Base-by-base conservation (phyloP, 2,329 filamentous ascomycete species). In the Hypoxylon sp. region DNA sequence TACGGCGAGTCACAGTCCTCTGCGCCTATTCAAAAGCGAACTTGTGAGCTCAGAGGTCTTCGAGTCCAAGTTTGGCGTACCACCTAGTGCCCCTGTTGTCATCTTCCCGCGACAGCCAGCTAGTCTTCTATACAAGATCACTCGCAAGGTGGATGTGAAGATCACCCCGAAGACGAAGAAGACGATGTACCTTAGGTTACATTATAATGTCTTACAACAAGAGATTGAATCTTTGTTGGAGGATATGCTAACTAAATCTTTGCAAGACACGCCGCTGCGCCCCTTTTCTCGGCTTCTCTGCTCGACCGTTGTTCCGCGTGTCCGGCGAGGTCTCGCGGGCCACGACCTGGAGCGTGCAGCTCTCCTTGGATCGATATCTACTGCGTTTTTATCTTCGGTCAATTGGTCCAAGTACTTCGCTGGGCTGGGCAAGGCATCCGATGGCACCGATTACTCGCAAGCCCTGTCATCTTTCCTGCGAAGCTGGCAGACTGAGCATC, bases 51-150 rank as follows among this genome's bases (percentile, higher is more conserved):
- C 92, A 0, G 87, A 91, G 1, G 79, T 89, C 0, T 95, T 92
- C 65, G 83, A 87, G 12, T 86, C 91, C 0, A 80, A 86, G 16
- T 90, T 88, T 68, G 86, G 88, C 0, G 78, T 84, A 4, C 76
- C 84, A 2, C 81, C 87, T 5, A 79, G 77, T 70, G 84, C 78
- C 55, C 81, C 80, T 16, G 80, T 92, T 14, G 81, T 90, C 46
- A 85, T 97, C 2, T 97, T 95, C 71, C 87, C 91, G 0, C 91
- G 91, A 68, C 93, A 97, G 72, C 92, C 95, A 0, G 90, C 92
- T 1, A 92, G 90, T 12, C 78, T 97, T 8, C 81, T 95, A 0
- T 97, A 96, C 80, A 93, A 90, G 74, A 91, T 97, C 56, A 87
- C 78, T 0, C 85, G 87, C 40, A 90, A 87, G 61, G 58, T 70